Conservation (phyloP, 805 yeast genomes). For the Candida mattraensis region DNA sequence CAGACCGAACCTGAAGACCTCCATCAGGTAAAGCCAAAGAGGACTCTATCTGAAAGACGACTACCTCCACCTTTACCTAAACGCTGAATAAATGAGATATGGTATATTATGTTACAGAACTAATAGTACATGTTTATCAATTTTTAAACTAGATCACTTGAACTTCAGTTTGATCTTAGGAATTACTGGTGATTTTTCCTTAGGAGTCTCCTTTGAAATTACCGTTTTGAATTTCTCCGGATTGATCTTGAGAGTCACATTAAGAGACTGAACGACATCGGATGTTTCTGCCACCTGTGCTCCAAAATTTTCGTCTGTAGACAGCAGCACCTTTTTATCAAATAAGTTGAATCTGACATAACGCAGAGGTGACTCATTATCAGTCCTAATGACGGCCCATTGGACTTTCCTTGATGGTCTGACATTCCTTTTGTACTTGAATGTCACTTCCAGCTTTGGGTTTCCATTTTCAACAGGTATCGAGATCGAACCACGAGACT, state of each 20-base stretch:
- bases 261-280: background rate
- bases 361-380: conserved; percentile 28
- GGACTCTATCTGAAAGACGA: conserved; percentile 2
- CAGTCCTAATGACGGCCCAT: conserved; percentile 22
- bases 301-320: conserved; percentile 29
- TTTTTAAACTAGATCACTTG: conserved; percentile 16
- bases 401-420: conserved; percentile 18
- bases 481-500: conserved; percentile 8
- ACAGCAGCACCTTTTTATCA: conserved; percentile 25
- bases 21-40: background rate
- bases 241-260: conserved; percentile 12
- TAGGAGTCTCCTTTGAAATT: background rate
- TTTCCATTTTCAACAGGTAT: conserved; percentile 2
- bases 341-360: conserved; percentile 36
- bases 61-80: conserved; percentile 22
- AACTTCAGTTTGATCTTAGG: conserved; percentile 24
- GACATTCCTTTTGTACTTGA: conserved; percentile 14
- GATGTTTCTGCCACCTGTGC: background rate
- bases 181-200: conserved; percentile 3
- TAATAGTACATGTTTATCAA: conserved; percentile 3
- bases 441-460: conserved; percentile 17
- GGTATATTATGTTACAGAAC: conserved; percentile 5
- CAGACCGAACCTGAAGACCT: background rate
- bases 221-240: conserved; percentile 8
- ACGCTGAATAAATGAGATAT: conserved; percentile 7